A percentile compares a stretch with the other conserved stretches of the same genome.
phyloP scores from a whole-genome alignment of 228 moss, liverwort and hornwort species.

The Sphagnum fallax region DNA sequence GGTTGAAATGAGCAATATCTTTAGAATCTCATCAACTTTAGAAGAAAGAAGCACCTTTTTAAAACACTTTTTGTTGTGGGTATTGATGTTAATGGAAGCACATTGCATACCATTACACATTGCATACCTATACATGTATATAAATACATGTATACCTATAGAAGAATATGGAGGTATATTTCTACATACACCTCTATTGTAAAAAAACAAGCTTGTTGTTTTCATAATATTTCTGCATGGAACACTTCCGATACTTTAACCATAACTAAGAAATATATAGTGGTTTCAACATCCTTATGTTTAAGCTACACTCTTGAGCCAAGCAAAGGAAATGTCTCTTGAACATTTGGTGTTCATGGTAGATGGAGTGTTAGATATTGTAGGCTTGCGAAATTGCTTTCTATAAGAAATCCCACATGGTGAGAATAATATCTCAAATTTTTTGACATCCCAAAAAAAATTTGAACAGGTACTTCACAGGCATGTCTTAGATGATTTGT shows the following conservation, averaged over 20 bases:
- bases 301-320: constrained; percentile 34
- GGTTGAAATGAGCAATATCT: background rate
- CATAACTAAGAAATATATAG: constrained; percentile 74
- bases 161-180: background rate
- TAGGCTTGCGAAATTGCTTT: constrained; percentile 68
- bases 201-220: constrained; percentile 91
- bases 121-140: too few relatives aligned
- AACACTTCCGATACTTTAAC: constrained; percentile 90
- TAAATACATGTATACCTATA: too few relatives aligned
- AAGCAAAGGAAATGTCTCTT: constrained; percentile 55
- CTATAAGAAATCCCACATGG: constrained; percentile 78
- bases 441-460: constrained; percentile 25
- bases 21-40: too few relatives aligned
- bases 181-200: constrained; percentile 66
- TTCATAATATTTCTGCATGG: constrained; percentile 69
- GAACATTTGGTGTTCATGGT: constrained; percentile 25
- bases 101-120: too few relatives aligned
- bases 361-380: constrained; percentile 62
- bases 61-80: background rate
- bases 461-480: constrained; percentile 35
- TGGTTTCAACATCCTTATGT: constrained; percentile 57
- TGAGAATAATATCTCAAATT: constrained; percentile 36
- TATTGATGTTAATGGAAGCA: background rate
- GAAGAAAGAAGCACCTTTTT: background rate
- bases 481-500: constrained; percentile 90